Percentiles rank a stretch among this genome's conserved stretches.
These are phyloP conservation scores for Furcasterigmium sp. DNA, from an alignment of 2,329 filamentous ascomycete species.

Conservation along the genomic window DNA sequence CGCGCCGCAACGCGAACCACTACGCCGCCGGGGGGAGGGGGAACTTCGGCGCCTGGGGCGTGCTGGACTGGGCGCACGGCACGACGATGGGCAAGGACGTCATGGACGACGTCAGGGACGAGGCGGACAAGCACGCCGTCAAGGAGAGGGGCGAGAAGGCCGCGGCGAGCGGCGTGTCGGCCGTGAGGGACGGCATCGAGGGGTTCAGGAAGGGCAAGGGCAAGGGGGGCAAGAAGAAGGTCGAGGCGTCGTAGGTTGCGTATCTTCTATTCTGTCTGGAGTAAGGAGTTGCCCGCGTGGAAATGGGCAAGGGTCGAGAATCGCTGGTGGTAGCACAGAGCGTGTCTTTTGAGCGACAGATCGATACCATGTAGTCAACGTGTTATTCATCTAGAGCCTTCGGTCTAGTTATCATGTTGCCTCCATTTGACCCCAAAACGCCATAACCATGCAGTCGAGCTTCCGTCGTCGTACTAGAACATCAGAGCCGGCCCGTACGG, in stretches of 20 bases:
- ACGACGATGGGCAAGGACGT: slow-evolving; percentile 48
- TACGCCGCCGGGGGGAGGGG: slow-evolving; percentile 50
- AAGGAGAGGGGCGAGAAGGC: slow-evolving; percentile 33
- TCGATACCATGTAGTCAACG: too few relatives aligned
- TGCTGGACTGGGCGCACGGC: slow-evolving; percentile 57
- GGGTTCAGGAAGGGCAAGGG: slow-evolving; percentile 10
- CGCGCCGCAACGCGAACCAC: slow-evolving; percentile 42
- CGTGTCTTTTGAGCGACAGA: too few relatives aligned
- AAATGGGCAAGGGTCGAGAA: too few relatives aligned
- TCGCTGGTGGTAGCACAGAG: too few relatives aligned
- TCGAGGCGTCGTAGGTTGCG: not conserved
- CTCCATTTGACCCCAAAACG: too few relatives aligned
- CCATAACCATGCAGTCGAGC: too few relatives aligned
- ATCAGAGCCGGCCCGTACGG: too few relatives aligned
- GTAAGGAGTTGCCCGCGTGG: too few relatives aligned
- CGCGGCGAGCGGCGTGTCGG: slow-evolving; percentile 22
- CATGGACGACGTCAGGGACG: slow-evolving; percentile 47
- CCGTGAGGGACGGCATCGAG: slow-evolving; percentile 26
- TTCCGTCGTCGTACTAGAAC: too few relatives aligned
- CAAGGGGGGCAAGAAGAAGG: slow-evolving; percentile 16
- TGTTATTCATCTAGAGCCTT: too few relatives aligned
- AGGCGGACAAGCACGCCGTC: slow-evolving; percentile 52
- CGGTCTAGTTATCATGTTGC: too few relatives aligned
- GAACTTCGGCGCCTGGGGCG: slow-evolving; percentile 57
- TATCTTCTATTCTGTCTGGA: not conserved